Percentiles rank a stretch among this genome's conserved stretches.
phyloP scores from a whole-genome alignment of 129 eudicot species.

The Artemisia annua region DNA sequence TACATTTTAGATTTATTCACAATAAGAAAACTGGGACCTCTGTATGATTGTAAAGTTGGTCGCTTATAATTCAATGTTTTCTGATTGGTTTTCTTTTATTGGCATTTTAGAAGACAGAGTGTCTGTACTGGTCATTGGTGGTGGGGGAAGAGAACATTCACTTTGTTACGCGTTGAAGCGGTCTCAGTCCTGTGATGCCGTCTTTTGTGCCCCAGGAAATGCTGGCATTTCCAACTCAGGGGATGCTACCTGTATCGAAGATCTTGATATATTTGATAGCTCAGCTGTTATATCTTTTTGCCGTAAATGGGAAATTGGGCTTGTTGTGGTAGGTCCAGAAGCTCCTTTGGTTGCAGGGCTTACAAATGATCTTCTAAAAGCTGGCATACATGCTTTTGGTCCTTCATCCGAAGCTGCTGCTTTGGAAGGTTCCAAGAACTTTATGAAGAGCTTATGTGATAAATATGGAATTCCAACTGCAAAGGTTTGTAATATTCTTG shows the following conservation, averaged over 20 bases:
- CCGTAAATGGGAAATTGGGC: slow-evolving; percentile 71
- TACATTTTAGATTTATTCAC: too few species aligned
- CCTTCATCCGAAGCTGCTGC: slow-evolving; percentile 97
- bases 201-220: slow-evolving; percentile 95
- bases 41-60: background rate
- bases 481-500: slow-evolving; percentile 44
- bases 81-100: slow-evolving; percentile 9
- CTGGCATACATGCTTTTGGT: slow-evolving; percentile 86
- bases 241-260: slow-evolving; percentile 83
- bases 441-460: slow-evolving; percentile 86
- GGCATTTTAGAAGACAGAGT: slow-evolving; percentile 58
- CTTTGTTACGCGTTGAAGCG: slow-evolving; percentile 80
- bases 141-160: slow-evolving; percentile 97
- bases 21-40: too few species aligned
- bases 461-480: slow-evolving; percentile 91
- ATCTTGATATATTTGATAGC: slow-evolving; percentile 67
- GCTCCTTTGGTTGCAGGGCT: slow-evolving; percentile 92
- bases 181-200: slow-evolving; percentile 77
- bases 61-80: background rate
- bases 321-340: slow-evolving; percentile 94
- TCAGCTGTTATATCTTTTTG: slow-evolving; percentile 75
- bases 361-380: slow-evolving; percentile 81
- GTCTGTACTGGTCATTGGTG: slow-evolving; percentile 80
- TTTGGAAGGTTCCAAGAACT: slow-evolving; percentile 87
- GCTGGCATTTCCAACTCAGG: slow-evolving; percentile 84